Evolutionary conservation across 2,329 filamentous ascomycete species (phyloP), one percentile per base, ranked within the genome.

Genomic region (Botrytis aclada): DNA sequence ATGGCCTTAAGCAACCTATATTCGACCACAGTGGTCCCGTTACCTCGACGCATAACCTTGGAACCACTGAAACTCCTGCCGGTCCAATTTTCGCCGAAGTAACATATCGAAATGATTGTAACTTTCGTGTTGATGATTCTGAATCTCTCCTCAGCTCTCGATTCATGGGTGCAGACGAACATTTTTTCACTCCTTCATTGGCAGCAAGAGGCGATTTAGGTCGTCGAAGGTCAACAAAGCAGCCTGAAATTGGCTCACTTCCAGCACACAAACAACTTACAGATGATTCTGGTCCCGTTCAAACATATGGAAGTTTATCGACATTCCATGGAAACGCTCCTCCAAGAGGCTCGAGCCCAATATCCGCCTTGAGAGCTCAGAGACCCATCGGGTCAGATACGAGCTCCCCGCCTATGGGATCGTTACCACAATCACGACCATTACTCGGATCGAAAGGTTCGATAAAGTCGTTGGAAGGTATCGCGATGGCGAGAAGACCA

Each of bases 81-180:
- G 96, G 96, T 39, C 90, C 92, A 8, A 89, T 99, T 78, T 92
- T 90, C 72, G 91, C 95, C 69, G 89, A 91, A 54, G 93, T 97
- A 43, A 90, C 90, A 18, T 97, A 97, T 82, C 91, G 96, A 75
- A 93, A 90, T 73, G 94, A 96, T 79, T 97, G 93, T 84, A 94
- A 92, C 79, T 98, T 99, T 82, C 90, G 92, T 63, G 90, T 98
- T 56, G 95, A 97, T 78, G 94, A 98, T 82, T 92, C 94, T 0
- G 96, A 98, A 82, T 92, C 95, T 8, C 84, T 98, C 14, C 83
- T 98, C 61, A 97, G 95, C 83, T 98, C 95, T 22, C 91, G 94
- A 45, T 97, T 98, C 80, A 94, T 97, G 88, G 94, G 93, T 22
- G 88, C 94, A 54, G 95, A 97, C 80, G 94, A 97, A 80, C 90